Evolutionary conservation across 1,139 yeast species (phyloP), one percentile per base, ranked within the genome.

Genomic region (Saccharomyces hybrid): DNA sequence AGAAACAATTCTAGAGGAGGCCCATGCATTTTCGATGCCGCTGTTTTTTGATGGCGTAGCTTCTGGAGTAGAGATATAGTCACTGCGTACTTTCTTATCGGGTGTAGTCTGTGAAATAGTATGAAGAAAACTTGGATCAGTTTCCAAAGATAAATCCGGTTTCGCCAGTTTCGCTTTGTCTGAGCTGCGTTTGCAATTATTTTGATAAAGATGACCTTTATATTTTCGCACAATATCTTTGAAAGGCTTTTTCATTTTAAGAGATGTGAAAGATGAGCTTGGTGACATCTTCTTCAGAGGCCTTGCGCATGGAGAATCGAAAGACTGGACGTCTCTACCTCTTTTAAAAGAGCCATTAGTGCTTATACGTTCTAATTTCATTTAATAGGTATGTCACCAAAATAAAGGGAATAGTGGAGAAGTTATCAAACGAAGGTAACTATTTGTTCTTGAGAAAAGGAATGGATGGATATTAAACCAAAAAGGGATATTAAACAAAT

Each of bases 311-410:
- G 57, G 51, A 5, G 56, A 53, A 16, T 27, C 31, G 14, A 13
- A 52, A 13, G 50, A 49, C 19, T 52, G 49, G 8, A 60, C 60
- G 25, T 66, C 68, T 49, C 63, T 58, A 19, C 60, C 51, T 60
- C 71, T 63, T 55, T 68, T 68, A 49, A 56, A 38, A 13, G 69
- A 60, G 27, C 52, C 51, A 27, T 54, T 51, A 9, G n/a, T 38
- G 44, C 44, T 19, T 16, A 38, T 9, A 3, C 44, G 44, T 38
- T 38, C 44, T 38, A 38, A 3, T 38, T 38, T 38, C 44, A 38
- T 38, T 38, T 38, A 38, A 38, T 8, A n/a, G 44, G 23, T 16
- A 2, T 11, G 13, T 9, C 23, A 38, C 44, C 4, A 9, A 38
- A 14, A 5, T 6, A 8, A 9, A 16, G 13, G 44, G 13, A 38